Percentiles rank a stretch among this genome's conserved stretches.
Conservation (phyloP, 1,284 basidiomycete species). For the Ustilago cynodontis region DNA sequence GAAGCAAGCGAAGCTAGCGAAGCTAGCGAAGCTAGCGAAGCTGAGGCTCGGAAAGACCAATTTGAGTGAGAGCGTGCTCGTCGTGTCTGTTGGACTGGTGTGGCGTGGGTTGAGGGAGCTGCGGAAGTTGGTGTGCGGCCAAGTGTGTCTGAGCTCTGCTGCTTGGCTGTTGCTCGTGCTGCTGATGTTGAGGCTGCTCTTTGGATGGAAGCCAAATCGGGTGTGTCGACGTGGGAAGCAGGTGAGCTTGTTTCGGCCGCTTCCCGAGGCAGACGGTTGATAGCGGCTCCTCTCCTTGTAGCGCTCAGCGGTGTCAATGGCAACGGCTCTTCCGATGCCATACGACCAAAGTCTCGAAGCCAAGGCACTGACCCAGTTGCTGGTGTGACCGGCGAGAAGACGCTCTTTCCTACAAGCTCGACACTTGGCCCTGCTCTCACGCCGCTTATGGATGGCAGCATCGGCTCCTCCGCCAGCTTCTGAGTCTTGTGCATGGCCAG, state of each 20-base stretch:
- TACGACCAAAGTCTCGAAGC: conserved; percentile 1
- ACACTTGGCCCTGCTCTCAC: background rate
- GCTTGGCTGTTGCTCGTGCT: conserved; percentile 8
- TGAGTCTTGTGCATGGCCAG: conserved; percentile 10
- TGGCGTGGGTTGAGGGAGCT: conserved; percentile 8
- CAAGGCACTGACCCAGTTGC: conserved; percentile 10
- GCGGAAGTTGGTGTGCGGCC: conserved; percentile 33
- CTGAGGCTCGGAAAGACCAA: conserved; percentile 35
- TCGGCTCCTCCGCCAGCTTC: conserved; percentile 2
- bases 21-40: conserved; percentile 33
- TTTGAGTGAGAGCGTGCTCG: conserved; percentile 34
- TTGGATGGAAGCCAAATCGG: conserved; percentile 27
- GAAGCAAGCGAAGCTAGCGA: conserved; percentile 37
- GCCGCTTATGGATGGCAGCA: background rate
- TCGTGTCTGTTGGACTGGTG: conserved; percentile 24
- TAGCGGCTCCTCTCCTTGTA: conserved; percentile 39
- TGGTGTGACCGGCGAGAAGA: conserved; percentile 51
- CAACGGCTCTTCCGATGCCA: conserved; percentile 26
- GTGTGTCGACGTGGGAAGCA: conserved; percentile 7
- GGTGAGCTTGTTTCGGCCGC: background rate
- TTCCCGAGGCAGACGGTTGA: conserved; percentile 17
- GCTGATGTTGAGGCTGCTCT: conserved; percentile 32
- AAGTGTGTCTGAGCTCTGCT: conserved; percentile 28
- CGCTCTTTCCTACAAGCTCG: conserved; percentile 25
- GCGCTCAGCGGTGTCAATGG: conserved; percentile 50